Conservation (phyloP, 2,329 filamentous ascomycete genomes). For the Pyrenophora tritici-repentis region DNA sequence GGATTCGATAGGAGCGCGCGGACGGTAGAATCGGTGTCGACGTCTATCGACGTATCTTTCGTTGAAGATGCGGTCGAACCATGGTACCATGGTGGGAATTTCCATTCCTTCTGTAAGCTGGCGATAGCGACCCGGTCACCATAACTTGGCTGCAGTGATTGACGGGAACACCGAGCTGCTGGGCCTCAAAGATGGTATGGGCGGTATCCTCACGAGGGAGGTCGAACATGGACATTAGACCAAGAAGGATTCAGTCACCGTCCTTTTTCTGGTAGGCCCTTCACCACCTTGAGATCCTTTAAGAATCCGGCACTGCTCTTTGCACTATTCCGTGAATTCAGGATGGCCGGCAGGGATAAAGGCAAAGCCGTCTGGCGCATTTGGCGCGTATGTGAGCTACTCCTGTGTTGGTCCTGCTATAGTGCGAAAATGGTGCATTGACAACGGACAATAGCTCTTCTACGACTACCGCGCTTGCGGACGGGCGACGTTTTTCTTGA, state of each 20-base stretch:
- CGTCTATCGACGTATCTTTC: too few relatives aligned
- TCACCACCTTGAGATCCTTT: too few relatives aligned
- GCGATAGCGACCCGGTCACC: not conserved
- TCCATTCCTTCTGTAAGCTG: not conserved
- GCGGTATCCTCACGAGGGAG: constrained; percentile 79
- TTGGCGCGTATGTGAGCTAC: constrained; percentile 61
- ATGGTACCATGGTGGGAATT: too few relatives aligned
- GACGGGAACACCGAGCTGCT: constrained; percentile 75
- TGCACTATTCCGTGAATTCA: constrained; percentile 61
- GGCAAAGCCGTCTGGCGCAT: constrained; percentile 63
- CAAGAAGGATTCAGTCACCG: constrained; percentile 73
- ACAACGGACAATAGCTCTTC: constrained; percentile 52
- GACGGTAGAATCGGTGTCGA: too few relatives aligned
- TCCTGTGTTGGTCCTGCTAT: constrained; percentile 39
- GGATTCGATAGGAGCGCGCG: too few relatives aligned
- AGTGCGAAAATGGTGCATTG: constrained; percentile 7
- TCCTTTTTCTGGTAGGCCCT: constrained; percentile 74
- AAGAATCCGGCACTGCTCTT: constrained; percentile 58
- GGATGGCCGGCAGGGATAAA: constrained; percentile 66
- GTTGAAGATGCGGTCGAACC: too few relatives aligned
- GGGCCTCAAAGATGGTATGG: constrained; percentile 76
- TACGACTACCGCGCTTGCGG: too few relatives aligned
- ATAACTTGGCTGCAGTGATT: constrained; percentile 50
- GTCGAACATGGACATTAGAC: constrained; percentile 81
- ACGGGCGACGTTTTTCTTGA: too few relatives aligned